Conservation (phyloP, 2,329 filamentous ascomycete genomes). For the Pyrenochaeta sp. region DNA sequence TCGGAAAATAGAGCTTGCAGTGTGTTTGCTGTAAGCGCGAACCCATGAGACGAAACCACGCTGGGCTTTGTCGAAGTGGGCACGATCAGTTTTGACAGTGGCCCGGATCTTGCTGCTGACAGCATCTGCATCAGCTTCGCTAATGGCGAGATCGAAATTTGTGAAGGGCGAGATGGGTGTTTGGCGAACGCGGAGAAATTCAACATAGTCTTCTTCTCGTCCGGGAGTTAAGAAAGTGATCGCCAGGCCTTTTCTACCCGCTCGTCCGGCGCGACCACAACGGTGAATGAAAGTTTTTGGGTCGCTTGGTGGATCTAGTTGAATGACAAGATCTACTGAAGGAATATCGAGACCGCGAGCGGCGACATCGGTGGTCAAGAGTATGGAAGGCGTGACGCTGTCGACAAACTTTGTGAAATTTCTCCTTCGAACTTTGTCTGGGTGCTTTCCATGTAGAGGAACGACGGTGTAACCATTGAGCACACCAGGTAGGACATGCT, state of each 20-base stretch:
- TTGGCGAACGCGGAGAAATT: conserved; percentile 85
- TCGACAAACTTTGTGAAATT: conserved; percentile 85
- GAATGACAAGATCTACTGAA: conserved; percentile 87
- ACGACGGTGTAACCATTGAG: conserved; percentile 76
- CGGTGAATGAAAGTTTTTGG: conserved; percentile 81
- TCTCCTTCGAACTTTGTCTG: conserved; percentile 83
- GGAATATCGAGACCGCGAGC: conserved; percentile 91
- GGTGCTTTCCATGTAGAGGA: conserved; percentile 90
- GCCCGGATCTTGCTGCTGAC: conserved; percentile 68
- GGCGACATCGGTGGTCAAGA: conserved; percentile 92
- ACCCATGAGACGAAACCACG: conserved; percentile 94
- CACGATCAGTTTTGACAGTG: conserved; percentile 66
- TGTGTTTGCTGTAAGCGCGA: conserved; percentile 88
- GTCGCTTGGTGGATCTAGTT: conserved; percentile 84
- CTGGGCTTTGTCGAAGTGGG: conserved; percentile 85
- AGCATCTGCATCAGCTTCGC: conserved; percentile 66
- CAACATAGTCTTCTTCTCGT: conserved; percentile 85
- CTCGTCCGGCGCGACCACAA: conserved; percentile 69
- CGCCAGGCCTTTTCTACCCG: conserved; percentile 76
- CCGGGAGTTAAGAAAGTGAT: conserved; percentile 86
- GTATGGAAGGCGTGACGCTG: conserved; percentile 75
- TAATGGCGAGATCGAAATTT: conserved; percentile 64
- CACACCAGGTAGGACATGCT: conserved; percentile 76
- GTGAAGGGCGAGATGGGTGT: conserved; percentile 76
- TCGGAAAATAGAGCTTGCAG: conserved; percentile 90